phyloP scores from a whole-genome alignment of 768 basidiomycete species.

The Fistulinella prunicolor region DNA sequence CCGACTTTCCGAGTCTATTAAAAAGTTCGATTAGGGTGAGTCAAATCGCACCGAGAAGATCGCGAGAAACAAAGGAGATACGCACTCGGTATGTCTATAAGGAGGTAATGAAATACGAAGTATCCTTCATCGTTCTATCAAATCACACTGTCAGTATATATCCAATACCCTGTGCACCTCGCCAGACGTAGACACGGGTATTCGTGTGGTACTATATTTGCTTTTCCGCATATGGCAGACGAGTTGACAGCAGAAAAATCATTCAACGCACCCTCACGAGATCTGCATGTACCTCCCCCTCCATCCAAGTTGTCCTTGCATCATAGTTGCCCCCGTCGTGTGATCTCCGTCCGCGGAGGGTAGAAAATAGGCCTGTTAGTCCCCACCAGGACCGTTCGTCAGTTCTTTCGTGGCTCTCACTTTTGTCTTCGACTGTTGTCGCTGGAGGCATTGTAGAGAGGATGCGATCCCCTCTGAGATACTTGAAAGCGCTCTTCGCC shows the following conservation, averaged over 20 bases:
- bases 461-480: constrained; percentile 63
- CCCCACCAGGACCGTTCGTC: constrained; percentile 45
- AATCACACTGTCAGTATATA: constrained; percentile 8
- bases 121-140: constrained; percentile 70
- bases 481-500: constrained; percentile 61
- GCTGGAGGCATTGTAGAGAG: constrained; percentile 35
- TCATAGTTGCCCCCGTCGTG: constrained; percentile 30
- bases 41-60: constrained; percentile 3
- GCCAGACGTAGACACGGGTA: too few species aligned
- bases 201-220: too few species aligned
- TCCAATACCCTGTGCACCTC: neutral
- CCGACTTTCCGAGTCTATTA: constrained; percentile 56
- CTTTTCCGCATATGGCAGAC: neutral
- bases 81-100: constrained; percentile 79
- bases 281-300: constrained; percentile 81
- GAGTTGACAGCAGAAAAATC: constrained; percentile 3
- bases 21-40: constrained; percentile 10
- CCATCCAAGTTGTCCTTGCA: constrained; percentile 51
- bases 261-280: constrained; percentile 58
- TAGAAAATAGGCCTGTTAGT: constrained; percentile 67
- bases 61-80: constrained; percentile 19
- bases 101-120: constrained; percentile 73
- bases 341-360: constrained; percentile 46
- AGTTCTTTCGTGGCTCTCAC: constrained; percentile 28
- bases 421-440: constrained; percentile 26